Evolutionary conservation across 805 yeast genomes (phyloP).

Genomic region (Ogataea trehaloabstinens): DNA sequence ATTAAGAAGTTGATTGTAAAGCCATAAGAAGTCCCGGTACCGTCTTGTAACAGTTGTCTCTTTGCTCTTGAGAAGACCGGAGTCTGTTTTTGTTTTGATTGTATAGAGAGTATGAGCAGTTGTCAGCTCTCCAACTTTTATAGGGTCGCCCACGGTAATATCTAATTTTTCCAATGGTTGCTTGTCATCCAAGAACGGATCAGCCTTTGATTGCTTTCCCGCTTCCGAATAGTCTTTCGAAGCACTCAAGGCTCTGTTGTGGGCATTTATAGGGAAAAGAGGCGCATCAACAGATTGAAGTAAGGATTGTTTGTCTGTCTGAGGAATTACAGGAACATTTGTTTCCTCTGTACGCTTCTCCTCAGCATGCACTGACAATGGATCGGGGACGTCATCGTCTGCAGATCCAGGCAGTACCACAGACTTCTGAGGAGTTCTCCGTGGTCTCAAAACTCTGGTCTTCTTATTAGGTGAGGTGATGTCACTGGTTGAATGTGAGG

Average conservation of each 20-base stretch:
- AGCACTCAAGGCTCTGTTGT: background rate
- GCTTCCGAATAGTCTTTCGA: background rate
- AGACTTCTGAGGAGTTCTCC: constrained; percentile 30
- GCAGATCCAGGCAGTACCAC: constrained; percentile 1
- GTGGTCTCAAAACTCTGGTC: constrained; percentile 43
- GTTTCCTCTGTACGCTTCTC: constrained; percentile 7
- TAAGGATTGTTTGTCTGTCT: constrained; percentile 30
- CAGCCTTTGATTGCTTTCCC: background rate
- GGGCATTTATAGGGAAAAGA: constrained; percentile 41
- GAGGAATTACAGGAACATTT: background rate
- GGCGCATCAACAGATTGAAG: constrained; percentile 53
- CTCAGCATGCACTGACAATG: constrained; percentile 9
- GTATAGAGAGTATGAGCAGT: constrained; percentile 86
- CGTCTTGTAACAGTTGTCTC: constrained; percentile 72
- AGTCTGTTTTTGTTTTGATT: constrained; percentile 60
- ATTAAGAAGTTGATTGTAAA: constrained; percentile 80
- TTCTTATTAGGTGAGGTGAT: constrained; percentile 39
- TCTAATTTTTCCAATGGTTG: constrained; percentile 40
- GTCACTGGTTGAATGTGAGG: background rate
- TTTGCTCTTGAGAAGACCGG: constrained; percentile 32
- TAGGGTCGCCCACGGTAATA: constrained; percentile 84
- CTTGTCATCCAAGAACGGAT: background rate
- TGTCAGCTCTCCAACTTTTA: constrained; percentile 87
- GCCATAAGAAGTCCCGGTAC: constrained; percentile 91
- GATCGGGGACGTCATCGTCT: constrained; percentile 11